Base-by-base conservation (phyloP, 2,329 filamentous ascomycete species). In the Aspergillus ustus region DNA sequence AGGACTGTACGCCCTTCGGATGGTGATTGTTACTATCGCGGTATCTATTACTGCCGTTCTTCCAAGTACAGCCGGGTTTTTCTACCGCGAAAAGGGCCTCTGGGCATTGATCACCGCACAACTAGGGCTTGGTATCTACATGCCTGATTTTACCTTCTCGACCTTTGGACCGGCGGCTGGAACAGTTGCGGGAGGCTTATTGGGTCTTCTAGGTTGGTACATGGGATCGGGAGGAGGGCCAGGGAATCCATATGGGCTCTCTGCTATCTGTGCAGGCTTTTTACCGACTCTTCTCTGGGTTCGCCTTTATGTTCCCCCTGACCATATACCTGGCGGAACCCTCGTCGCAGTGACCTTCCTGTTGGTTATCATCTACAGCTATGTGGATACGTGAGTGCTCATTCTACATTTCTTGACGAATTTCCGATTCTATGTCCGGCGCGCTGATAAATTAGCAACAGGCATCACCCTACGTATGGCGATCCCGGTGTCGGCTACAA, bases 101-200 rank as follows among this genome's bases (percentile, higher is more conserved):
- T 85, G 83, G 83, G 81, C 74, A 0, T 68, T 84, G 8, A 83
- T 85, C 48, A 85, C 81, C 69, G 82, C 77, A 0, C 83, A 85
- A 64, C 81, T 80, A 0, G 77, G 75, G 1, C 63, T 85, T 2
- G 72, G 84, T 1, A 72, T 81, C 9, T 84, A 84, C 65, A 78
- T 83, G 74, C 78, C 81, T 0, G 83, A 85, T 55, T 84, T 85
- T 45, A 78, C 77, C 0, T 81, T 81, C 52, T 81, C 80, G 0
- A 63, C 84, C 6, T 48, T 83, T 0, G 71, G 75, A 1, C 75
- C 83, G 22, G 67, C 70, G 0, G 56, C 77, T 1, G 83, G 80
- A 7, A 84, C 82, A 0, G 61, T 85, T 0, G 61, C 82, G 9
- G 83, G 83, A 0, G 83, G 83, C n/a, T 66, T 81, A 0, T 53